Evolutionary conservation across 768 basidiomycete species (phyloP).

Genomic region (Boletus rubropictus): DNA sequence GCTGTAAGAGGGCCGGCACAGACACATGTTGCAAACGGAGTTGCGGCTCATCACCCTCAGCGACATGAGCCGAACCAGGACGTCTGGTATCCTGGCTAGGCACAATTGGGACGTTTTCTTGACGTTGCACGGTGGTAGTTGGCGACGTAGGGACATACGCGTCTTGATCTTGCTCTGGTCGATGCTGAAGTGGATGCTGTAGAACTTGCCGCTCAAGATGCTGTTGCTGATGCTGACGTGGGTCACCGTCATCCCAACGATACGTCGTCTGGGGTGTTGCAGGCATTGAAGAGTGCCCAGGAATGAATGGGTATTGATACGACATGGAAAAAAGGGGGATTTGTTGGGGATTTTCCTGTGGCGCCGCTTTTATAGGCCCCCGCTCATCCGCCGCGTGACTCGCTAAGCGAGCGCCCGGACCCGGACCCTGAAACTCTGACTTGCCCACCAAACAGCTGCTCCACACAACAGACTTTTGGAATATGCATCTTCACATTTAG

Average conservation of each 20-base stretch:
- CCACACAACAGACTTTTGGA: too few species aligned
- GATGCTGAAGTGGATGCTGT: constrained; percentile 35
- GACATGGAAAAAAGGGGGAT: constrained; percentile 40
- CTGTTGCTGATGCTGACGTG: constrained; percentile 29
- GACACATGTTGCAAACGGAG: constrained; percentile 24
- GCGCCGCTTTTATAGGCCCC: constrained; percentile 30
- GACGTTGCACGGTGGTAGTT: constrained; percentile 16
- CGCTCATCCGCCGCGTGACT: constrained; percentile 20
- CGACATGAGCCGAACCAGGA: constrained; percentile 15
- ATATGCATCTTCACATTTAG: too few species aligned
- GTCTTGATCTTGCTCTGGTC: constrained; percentile 26
- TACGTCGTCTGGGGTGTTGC: constrained; percentile 40
- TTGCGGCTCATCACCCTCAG: constrained; percentile 23
- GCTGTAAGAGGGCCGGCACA: constrained; percentile 14
- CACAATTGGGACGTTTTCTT: constrained; percentile 28
- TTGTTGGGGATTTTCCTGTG: constrained; percentile 12
- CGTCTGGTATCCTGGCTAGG: constrained; percentile 25
- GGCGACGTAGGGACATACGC: constrained; percentile 17
- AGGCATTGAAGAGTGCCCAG: constrained; percentile 44
- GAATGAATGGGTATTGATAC: constrained; percentile 42
- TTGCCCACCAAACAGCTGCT: too few species aligned
- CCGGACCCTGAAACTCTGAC: constrained; percentile 11
- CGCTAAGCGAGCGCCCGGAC: constrained; percentile 13
- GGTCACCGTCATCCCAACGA: constrained; percentile 40
- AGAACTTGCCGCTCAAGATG: constrained; percentile 35